Conservation (phyloP, 2,329 filamentous ascomycete genomes). For the Uncinocarpus reesii region DNA sequence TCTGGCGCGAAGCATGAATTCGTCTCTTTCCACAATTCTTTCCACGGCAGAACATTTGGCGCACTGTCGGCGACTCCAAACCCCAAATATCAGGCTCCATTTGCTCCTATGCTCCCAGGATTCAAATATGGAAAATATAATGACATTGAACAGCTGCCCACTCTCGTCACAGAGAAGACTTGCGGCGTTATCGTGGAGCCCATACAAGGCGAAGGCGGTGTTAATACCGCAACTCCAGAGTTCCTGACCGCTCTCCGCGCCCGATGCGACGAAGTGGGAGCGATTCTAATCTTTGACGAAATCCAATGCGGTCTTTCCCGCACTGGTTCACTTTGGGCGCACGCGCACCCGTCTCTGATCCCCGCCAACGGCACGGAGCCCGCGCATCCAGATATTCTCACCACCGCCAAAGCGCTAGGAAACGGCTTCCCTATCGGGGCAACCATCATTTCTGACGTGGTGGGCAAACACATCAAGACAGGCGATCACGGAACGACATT, state of each 20-base stretch:
- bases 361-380: conserved; percentile 37
- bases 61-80: conserved; percentile 92
- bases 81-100: conserved; percentile 93
- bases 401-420: conserved; percentile 88
- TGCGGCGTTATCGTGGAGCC: conserved; percentile 95
- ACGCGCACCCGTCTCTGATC: conserved; percentile 54
- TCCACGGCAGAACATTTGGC: conserved; percentile 96
- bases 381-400: conserved; percentile 87
- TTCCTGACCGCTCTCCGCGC: conserved; percentile 76
- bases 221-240: conserved; percentile 70
- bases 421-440: conserved; percentile 95
- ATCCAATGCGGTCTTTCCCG: conserved; percentile 89
- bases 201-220: conserved; percentile 92
- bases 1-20: conserved; percentile 67
- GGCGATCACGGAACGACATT: conserved; percentile 94
- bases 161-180: conserved; percentile 70
- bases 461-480: conserved; percentile 57
- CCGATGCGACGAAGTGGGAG: conserved; percentile 76
- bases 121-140: conserved; percentile 83
- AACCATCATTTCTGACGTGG: conserved; percentile 53
- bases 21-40: conserved; percentile 82
- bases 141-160: conserved; percentile 59
- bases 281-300: conserved; percentile 87
- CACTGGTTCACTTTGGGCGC: conserved; percentile 85
- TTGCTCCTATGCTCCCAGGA: conserved; percentile 88